Percentiles rank a stretch among this genome's conserved stretches.
These are phyloP conservation scores for Amoebophrya sp. DNA, from an alignment of 169 alveolate species.

Conservation along the genomic window DNA sequence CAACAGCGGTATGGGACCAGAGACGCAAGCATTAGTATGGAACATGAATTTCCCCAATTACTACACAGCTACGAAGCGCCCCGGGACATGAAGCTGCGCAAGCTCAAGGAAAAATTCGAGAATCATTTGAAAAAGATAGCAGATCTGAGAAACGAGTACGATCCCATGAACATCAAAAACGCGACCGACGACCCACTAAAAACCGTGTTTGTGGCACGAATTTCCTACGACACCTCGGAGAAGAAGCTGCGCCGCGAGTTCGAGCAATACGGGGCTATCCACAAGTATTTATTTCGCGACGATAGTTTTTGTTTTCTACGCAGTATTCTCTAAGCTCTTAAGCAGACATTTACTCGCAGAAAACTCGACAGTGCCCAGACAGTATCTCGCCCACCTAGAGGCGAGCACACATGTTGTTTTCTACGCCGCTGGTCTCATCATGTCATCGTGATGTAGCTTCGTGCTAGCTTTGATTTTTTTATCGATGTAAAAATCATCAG, in stretches of 20 bases:
- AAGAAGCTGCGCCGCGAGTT: conserved; percentile 78
- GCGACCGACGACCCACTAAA: conserved; percentile 78
- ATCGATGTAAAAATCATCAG: neutral
- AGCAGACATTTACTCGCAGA: no score
- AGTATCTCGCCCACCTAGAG: no score
- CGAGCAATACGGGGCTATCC: conserved; percentile 84
- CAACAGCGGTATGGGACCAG: no score
- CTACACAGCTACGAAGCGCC: conserved; percentile 43
- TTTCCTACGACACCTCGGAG: conserved; percentile 85
- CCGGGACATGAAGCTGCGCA: conserved; percentile 37
- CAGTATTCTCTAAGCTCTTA: no score
- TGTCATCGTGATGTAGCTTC: no score
- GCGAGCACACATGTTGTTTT: no score
- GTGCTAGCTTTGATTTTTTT: no score
- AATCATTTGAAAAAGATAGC: neutral
- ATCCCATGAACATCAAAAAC: conserved; percentile 38
- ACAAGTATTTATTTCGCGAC: neutral
- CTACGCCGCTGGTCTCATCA: no score
- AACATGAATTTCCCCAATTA: no score
- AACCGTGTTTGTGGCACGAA: conserved; percentile 86
- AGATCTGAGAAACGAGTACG: conserved; percentile 30
- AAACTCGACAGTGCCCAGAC: no score
- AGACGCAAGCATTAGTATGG: no score
- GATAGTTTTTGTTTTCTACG: no score
- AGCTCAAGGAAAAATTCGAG: conserved; percentile 38